Evolutionary conservation across 2,329 filamentous ascomycete species (phyloP).

Genomic region (Talaromyces pinophilus): DNA sequence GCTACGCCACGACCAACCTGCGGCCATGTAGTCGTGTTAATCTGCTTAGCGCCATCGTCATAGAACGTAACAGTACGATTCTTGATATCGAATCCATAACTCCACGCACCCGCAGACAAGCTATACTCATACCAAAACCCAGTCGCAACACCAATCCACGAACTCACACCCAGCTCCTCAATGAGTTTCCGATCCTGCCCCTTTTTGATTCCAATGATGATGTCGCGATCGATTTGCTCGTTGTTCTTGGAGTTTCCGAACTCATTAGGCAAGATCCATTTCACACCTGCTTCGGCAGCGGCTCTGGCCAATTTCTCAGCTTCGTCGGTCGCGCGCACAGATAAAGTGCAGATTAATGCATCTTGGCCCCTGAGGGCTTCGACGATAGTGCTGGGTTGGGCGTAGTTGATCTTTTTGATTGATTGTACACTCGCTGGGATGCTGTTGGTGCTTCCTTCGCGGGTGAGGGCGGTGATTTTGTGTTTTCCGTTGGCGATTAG

Average conservation of each 20-base stretch:
- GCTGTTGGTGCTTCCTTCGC: slow-evolving; percentile 43
- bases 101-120: slow-evolving; percentile 38
- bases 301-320: slow-evolving; percentile 55
- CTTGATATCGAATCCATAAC: slow-evolving; percentile 55
- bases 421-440: slow-evolving; percentile 50
- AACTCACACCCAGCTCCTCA: slow-evolving; percentile 46
- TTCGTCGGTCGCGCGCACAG: slow-evolving; percentile 46
- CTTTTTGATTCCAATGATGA: slow-evolving; percentile 35
- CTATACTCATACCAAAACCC: slow-evolving; percentile 60
- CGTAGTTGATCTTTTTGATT: slow-evolving; percentile 52
- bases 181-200: slow-evolving; percentile 32
- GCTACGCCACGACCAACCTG: slow-evolving; percentile 60
- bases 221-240: slow-evolving; percentile 37
- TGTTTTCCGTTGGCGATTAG: slow-evolving; percentile 54
- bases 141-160: slow-evolving; percentile 47
- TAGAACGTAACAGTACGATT: slow-evolving; percentile 49
- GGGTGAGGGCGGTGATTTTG: slow-evolving; percentile 55
- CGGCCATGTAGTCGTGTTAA: slow-evolving; percentile 61
- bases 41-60: slow-evolving; percentile 59
- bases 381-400: slow-evolving; percentile 49
- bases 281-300: slow-evolving; percentile 57
- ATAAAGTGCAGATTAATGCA: slow-evolving; percentile 58
- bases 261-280: slow-evolving; percentile 59
- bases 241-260: slow-evolving; percentile 36
- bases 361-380: slow-evolving; percentile 57